Conservation (phyloP, 192 early-diverging fungal species). For the Umbelopsis vinacea region DNA sequence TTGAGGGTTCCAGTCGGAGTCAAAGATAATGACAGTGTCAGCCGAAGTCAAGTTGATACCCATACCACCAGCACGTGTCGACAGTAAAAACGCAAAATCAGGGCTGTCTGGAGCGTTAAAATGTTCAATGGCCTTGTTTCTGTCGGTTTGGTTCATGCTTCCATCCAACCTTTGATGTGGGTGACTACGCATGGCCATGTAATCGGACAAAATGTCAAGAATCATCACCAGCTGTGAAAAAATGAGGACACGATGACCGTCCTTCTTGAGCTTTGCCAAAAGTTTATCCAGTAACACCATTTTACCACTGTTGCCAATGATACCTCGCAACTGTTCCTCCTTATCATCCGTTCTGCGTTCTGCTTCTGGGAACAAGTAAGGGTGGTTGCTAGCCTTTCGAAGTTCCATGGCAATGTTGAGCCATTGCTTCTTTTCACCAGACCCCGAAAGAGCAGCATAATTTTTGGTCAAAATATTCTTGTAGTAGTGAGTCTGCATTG, state of each 20-base stretch:
- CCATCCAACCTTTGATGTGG: slow-evolving; percentile 95
- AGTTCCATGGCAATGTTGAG: slow-evolving; percentile 96
- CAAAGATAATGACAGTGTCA: slow-evolving; percentile 97
- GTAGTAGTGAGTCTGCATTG: slow-evolving; percentile 91
- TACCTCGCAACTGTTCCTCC: slow-evolving; percentile 78
- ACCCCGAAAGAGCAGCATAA: slow-evolving; percentile 76
- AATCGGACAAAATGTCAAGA: slow-evolving; percentile 96
- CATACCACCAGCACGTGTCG: slow-evolving; percentile 96
- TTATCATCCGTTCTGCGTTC: slow-evolving; percentile 61
- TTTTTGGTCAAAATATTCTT: slow-evolving; percentile 95
- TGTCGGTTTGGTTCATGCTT: slow-evolving; percentile 82
- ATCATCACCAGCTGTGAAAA: slow-evolving; percentile 98
- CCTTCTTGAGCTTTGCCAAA: slow-evolving; percentile 83
- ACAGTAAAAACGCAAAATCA: slow-evolving; percentile 96
- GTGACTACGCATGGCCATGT: slow-evolving; percentile 85
- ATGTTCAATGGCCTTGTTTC: slow-evolving; percentile 96
- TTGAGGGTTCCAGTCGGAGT: slow-evolving; percentile 95
- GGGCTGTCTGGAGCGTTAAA: slow-evolving; percentile 92
- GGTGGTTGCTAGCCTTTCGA: slow-evolving; percentile 97
- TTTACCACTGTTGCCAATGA: slow-evolving; percentile 94
- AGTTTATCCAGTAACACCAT: slow-evolving; percentile 98
- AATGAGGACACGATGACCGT: slow-evolving; percentile 95
- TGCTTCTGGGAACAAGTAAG: slow-evolving; percentile 85
- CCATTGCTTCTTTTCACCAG: slow-evolving; percentile 71
- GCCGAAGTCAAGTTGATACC: slow-evolving; percentile 97